Percentiles rank a stretch among this genome's conserved stretches.
Conservation (phyloP, 2,329 filamentous ascomycete genomes). For the Arthrobotrys sphaeroides region DNA sequence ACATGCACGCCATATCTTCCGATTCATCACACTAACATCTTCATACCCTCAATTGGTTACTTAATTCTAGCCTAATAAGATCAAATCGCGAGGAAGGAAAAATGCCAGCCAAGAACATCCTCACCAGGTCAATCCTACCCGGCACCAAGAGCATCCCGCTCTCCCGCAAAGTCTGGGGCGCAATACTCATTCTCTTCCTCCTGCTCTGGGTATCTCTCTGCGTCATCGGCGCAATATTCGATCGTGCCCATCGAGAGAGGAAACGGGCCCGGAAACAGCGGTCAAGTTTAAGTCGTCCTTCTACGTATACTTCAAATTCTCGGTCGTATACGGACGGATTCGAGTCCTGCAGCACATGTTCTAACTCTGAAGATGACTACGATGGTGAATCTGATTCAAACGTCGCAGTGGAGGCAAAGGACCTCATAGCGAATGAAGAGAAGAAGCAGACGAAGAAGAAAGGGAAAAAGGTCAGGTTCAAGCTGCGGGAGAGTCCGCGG, state of each 20-base stretch:
- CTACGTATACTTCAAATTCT: neutral
- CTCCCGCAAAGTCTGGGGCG: neutral
- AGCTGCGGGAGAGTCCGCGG: conserved; percentile 6
- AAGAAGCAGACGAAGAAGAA: neutral
- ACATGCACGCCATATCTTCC: neutral
- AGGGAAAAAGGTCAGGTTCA: conserved; percentile 28
- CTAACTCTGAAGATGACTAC: neutral
- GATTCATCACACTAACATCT: neutral
- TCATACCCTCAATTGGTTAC: neutral
- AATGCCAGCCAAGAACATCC: neutral
- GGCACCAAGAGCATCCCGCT: neutral
- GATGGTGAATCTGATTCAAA: too few species aligned
- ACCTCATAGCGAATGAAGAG: neutral
- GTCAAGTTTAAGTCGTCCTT: too few species aligned
- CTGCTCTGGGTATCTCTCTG: conserved; percentile 1
- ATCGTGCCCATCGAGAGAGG: neutral
- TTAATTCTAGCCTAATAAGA: neutral
- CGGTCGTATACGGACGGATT: neutral
- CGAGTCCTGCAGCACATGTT: neutral
- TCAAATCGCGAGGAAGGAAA: neutral
- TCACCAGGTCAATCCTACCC: neutral
- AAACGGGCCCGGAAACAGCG: neutral
- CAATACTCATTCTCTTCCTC: neutral
- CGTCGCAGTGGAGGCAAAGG: neutral
- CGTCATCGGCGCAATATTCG: neutral